These are phyloP conservation scores for Stellera chamaejasme DNA, from an alignment of 345 rosid species.

Conservation along the genomic window DNA sequence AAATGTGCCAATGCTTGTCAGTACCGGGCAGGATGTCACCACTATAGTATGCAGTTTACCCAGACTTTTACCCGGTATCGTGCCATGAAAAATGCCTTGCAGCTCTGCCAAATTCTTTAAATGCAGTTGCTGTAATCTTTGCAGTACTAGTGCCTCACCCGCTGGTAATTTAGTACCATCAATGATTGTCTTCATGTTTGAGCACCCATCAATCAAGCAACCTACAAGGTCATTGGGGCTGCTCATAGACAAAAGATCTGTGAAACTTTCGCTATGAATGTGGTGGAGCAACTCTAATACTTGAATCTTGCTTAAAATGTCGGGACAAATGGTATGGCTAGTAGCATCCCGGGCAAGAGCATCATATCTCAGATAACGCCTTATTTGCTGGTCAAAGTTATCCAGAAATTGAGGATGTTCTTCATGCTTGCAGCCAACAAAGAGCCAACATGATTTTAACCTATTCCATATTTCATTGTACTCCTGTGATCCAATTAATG, in stretches of 20 bases:
- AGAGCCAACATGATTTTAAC: constrained; percentile 11
- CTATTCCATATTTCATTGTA: constrained; percentile 5
- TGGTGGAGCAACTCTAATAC: constrained; percentile 8
- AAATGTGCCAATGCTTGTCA: constrained; percentile 6
- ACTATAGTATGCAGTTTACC: constrained; percentile 8
- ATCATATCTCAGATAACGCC: constrained; percentile 18
- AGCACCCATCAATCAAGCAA: no score
- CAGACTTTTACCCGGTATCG: constrained; percentile 13
- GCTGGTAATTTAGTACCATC: no score
- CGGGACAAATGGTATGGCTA: not conserved
- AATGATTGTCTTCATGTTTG: no score
- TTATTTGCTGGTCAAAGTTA: constrained; percentile 13
- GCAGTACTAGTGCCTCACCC: no score
- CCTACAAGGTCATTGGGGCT: no score
- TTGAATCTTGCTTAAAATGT: constrained; percentile 11
- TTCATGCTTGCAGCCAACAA: constrained; percentile 14
- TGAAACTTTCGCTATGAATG: not conserved
- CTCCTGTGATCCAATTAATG: constrained; percentile 1
- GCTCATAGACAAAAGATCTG: no score
- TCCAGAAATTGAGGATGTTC: constrained; percentile 12
- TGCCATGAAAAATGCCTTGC: constrained; percentile 15
- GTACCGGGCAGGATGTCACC: constrained; percentile 9
- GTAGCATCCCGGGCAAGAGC: constrained; percentile 4
- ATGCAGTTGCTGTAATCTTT: no score
- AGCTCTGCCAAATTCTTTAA: not conserved